These are phyloP conservation scores for Candida argentea DNA, from an alignment of 805 yeast species.

Conservation along the genomic window DNA sequence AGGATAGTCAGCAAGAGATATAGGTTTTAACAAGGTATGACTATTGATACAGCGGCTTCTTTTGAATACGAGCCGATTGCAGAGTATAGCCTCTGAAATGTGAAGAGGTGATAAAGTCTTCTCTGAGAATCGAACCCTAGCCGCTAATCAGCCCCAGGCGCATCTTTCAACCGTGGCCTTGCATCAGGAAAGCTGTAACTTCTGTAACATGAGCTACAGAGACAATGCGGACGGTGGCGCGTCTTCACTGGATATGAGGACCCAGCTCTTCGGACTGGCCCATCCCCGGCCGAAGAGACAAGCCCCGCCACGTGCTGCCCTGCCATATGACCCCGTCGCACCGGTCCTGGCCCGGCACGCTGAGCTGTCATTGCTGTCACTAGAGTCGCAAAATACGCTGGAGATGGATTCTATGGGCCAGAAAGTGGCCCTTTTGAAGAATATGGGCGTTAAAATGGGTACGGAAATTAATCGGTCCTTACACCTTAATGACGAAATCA, in stretches of 20 bases:
- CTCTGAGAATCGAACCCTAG: too few relatives aligned
- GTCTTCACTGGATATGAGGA: conserved; percentile 32
- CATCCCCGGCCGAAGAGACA: conserved; percentile 12
- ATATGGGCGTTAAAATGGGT: conserved; percentile 33
- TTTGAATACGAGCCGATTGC: not conserved
- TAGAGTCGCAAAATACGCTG: conserved; percentile 33
- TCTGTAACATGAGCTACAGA: conserved; percentile 9
- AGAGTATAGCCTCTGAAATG: too few relatives aligned
- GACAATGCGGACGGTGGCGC: conserved; percentile 12
- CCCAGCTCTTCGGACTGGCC: conserved; percentile 29
- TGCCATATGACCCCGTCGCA: conserved; percentile 28
- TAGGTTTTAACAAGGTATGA: not conserved
- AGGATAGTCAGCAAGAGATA: not conserved
- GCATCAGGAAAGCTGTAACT: too few relatives aligned
- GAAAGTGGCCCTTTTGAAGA: conserved; percentile 31
- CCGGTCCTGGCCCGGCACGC: conserved; percentile 25
- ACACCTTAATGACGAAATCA: conserved; percentile 30
- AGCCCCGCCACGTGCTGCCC: conserved; percentile 21
- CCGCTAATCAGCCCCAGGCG: too few relatives aligned
- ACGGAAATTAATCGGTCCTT: conserved; percentile 32
- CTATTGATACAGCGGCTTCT: not conserved
- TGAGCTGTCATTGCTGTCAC: conserved; percentile 31
- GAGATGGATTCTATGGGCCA: conserved; percentile 32
- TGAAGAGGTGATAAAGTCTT: too few relatives aligned
- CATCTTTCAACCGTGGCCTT: too few relatives aligned